Percentiles rank a stretch among this genome's conserved stretches.
These are phyloP conservation scores for Fonsecaea nubica DNA, from an alignment of 2,329 filamentous ascomycete species.

Conservation along the genomic window DNA sequence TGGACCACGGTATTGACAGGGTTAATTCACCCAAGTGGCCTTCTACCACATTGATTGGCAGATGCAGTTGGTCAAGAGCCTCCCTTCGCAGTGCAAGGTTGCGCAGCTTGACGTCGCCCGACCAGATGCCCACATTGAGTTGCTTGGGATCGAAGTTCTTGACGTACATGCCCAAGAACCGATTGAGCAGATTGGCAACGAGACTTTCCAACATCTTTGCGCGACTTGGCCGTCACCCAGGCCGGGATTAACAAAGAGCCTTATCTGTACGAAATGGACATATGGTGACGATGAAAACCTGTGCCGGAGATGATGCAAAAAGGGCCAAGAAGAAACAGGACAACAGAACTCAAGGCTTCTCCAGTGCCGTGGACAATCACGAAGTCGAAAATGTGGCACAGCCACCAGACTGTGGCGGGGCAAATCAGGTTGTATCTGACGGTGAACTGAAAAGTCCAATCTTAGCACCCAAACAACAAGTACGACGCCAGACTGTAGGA, in stretches of 20 bases:
- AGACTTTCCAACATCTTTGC: conserved; percentile 93
- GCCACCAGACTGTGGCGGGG: conserved; percentile 25
- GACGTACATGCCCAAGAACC: conserved; percentile 99
- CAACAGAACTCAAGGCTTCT: neutral
- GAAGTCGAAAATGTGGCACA: conserved; percentile 18
- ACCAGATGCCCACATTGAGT: conserved; percentile 98
- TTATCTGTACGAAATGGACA: conserved; percentile 21
- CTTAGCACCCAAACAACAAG: neutral
- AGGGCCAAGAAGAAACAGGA: no score
- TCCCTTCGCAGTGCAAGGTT: conserved; percentile 92
- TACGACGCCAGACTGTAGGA: neutral
- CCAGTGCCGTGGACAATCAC: neutral
- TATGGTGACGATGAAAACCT: conserved; percentile 7
- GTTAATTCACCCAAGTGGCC: conserved; percentile 93
- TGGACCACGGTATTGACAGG: conserved; percentile 95
- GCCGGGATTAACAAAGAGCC: conserved; percentile 56
- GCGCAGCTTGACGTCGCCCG: conserved; percentile 92
- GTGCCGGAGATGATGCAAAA: conserved; percentile 6
- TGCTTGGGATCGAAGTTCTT: conserved; percentile 99
- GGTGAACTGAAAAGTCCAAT: neutral
- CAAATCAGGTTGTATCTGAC: conserved; percentile 2
- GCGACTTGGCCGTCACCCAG: conserved; percentile 72
- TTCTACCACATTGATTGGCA: conserved; percentile 95
- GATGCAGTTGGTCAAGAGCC: conserved; percentile 93
- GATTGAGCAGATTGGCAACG: conserved; percentile 95